Evolutionary conservation across 2,329 filamentous ascomycete genomes (phyloP).

Genomic region (Fusarium gaditjirri): DNA sequence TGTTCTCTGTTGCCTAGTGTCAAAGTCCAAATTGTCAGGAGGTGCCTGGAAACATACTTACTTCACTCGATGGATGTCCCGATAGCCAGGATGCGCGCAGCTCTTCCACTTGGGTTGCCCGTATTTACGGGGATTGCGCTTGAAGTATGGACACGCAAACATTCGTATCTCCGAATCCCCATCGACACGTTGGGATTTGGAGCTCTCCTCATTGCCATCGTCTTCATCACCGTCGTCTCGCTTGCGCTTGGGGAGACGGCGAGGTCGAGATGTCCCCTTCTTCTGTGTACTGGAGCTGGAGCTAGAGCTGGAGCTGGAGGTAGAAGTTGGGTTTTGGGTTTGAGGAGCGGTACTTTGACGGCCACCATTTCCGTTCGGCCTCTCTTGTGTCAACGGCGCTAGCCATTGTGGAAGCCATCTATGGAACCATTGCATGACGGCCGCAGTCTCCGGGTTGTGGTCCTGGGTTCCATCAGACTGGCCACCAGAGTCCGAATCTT

Average conservation of each 20-base stretch:
- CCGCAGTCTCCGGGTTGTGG: not conserved
- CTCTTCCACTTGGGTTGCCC: not conserved
- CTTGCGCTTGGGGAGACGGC: rapidly evolving
- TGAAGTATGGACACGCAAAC: not conserved
- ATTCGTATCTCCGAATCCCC: rapidly evolving
- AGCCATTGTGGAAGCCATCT: not conserved
- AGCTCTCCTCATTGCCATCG: rapidly evolving
- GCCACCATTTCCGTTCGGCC: rapidly evolving
- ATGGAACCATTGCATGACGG: not conserved
- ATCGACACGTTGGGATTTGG: not conserved
- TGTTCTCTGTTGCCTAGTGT: not conserved
- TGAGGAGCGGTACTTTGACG: not conserved
- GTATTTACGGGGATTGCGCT: not conserved
- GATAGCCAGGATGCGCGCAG: not conserved
- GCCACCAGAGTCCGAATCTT: not conserved
- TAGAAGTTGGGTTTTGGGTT: no score
- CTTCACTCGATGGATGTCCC: rapidly evolving
- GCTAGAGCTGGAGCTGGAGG: no score
- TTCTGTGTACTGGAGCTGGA: not conserved
- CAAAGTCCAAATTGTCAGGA: no score
- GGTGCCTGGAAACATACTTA: not conserved
- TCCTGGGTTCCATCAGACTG: not conserved
- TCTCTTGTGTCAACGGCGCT: rapidly evolving
- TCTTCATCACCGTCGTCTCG: rapidly evolving
- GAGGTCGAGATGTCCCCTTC: not conserved